Evolutionary conservation across 129 eudicot species (phyloP).

Genomic region (Logfia minima): DNA sequence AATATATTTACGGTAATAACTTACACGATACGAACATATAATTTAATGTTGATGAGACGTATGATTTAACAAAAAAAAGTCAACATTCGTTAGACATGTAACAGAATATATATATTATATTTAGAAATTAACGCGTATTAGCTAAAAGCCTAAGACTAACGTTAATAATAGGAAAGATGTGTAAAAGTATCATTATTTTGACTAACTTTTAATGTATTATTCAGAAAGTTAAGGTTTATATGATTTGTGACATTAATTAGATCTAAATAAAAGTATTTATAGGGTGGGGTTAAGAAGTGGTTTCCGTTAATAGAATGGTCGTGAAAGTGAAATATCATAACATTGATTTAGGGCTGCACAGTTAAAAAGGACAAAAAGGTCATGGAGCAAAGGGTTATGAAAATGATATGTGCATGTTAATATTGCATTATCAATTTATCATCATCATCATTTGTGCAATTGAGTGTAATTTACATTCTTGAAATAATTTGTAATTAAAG

Average conservation of each 20-base stretch:
- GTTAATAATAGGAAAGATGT: background rate
- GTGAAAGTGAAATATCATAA: slow-evolving; percentile 41
- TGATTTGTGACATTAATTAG: background rate
- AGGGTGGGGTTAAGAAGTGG: slow-evolving; percentile 11
- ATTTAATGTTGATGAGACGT: background rate
- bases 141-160: no score
- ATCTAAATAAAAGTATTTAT: background rate
- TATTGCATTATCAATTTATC: background rate
- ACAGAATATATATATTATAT: background rate
- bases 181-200: no score
- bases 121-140: background rate
- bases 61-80: background rate
- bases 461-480: background rate
- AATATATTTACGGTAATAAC: background rate
- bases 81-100: background rate
- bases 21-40: background rate
- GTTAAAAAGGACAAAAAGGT: background rate
- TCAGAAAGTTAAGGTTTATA: no score
- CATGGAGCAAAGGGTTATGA: slow-evolving; percentile 19
- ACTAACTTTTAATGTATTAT: no score
- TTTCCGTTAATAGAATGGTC: slow-evolving; percentile 23
- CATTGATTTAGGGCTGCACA: background rate
- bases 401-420: slow-evolving; percentile 9
- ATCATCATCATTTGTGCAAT: background rate
- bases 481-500: background rate